Evolutionary conservation across 2,329 filamentous ascomycete genomes (phyloP).

Genomic region (Colletotrichum chrysophilum): DNA sequence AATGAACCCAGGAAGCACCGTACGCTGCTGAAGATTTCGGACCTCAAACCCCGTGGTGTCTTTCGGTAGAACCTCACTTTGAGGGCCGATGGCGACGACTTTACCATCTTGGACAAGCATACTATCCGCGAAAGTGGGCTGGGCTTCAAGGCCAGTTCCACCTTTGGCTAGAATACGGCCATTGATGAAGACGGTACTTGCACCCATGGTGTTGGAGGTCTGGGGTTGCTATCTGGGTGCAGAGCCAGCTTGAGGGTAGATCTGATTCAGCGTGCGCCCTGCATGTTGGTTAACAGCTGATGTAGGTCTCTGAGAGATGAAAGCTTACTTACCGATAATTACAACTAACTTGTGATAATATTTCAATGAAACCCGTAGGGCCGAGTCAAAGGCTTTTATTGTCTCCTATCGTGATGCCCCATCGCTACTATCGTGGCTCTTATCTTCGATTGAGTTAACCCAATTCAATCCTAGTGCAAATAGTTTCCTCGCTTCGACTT

Average conservation of each 20-base stretch:
- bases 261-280: background rate
- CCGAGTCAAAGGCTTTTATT: background rate
- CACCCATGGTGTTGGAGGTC: background rate
- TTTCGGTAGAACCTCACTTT: background rate
- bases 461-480: background rate
- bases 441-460: background rate
- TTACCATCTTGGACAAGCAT: background rate
- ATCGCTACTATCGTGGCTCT: background rate
- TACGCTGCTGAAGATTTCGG: background rate
- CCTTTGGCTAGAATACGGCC: constrained; percentile 31
- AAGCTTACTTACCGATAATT: background rate
- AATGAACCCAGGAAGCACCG: constrained; percentile 43
- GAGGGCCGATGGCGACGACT: background rate
- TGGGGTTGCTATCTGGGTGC: background rate
- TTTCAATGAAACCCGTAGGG: background rate
- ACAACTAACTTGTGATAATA: background rate
- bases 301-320: background rate
- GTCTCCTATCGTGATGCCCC: background rate
- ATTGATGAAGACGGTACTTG: constrained; percentile 28
- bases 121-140: constrained; percentile 1
- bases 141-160: constrained; percentile 26
- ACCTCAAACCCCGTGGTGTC: background rate
- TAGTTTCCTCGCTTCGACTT: background rate
- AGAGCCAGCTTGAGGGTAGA: background rate
- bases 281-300: background rate